Conservation (phyloP, 2,329 filamentous ascomycete genomes). For the Neonectria magnoliae region DNA sequence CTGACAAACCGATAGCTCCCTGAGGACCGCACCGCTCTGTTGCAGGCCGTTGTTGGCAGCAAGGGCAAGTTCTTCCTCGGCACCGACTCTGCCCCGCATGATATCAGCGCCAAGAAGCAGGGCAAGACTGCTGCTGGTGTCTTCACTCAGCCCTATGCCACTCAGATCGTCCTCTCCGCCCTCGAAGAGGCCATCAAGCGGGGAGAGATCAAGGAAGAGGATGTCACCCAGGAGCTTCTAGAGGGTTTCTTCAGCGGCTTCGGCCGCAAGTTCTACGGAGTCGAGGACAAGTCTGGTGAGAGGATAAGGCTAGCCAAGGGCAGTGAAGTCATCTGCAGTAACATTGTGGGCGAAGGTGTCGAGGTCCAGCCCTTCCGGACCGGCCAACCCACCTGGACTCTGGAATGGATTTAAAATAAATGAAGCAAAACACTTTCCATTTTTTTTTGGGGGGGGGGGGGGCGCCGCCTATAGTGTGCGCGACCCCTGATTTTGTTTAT, state of each 20-base stretch:
- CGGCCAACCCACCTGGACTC: background rate
- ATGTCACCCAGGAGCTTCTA: constrained; percentile 65
- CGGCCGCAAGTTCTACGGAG: constrained; percentile 61
- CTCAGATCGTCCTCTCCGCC: constrained; percentile 69
- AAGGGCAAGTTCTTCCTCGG: constrained; percentile 77
- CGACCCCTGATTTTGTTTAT: constrained; percentile 8
- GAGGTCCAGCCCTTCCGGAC: constrained; percentile 3
- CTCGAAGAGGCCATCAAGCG: constrained; percentile 70
- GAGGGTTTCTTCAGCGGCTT: constrained; percentile 63
- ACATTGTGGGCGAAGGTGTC: background rate
- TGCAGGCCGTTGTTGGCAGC: constrained; percentile 70
- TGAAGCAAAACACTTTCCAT: constrained; percentile 4
- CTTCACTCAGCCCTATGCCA: constrained; percentile 79
- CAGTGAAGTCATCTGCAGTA: background rate
- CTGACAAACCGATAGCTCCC: constrained; percentile 62
- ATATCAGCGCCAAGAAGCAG: constrained; percentile 65
- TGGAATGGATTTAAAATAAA: background rate
- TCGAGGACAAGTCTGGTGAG: background rate
- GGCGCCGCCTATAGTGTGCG: constrained; percentile 19
- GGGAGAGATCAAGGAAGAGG: constrained; percentile 59
- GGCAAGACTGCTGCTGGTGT: constrained; percentile 75
- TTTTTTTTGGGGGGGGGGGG: no score
- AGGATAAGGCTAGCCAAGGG: background rate
- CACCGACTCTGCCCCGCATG: constrained; percentile 74
- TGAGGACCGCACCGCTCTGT: constrained; percentile 75